Base-by-base conservation (phyloP, 1,139 yeast genomes). In the Taiozyma sp. region DNA sequence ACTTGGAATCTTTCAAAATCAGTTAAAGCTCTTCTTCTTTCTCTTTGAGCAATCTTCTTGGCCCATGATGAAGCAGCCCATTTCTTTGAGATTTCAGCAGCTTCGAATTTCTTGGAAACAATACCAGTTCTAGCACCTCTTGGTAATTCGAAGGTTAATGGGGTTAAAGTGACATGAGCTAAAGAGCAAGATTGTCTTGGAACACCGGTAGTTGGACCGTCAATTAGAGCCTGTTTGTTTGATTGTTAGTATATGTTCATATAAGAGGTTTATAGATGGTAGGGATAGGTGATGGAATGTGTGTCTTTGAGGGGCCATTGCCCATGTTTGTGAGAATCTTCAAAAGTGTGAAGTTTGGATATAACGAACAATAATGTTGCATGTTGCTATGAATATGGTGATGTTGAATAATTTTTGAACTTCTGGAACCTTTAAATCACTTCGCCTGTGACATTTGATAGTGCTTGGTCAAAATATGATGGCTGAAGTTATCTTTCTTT, bases 1-100 rank as follows among this genome's bases (percentile, higher is more conserved):
- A 92, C 99, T 84, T 93, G 97, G 97, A 93, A 93, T 86, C 99
- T 92, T 83, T 93, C 97, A 71, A 93, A 93, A 80, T 93, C 99
- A 67, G 93, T 74, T 75, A 95, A 87, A 73, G 86, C 80, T 69
- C 95, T 77, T 84, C 99, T 89, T 78, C 85, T 90, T 78, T 87
- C 84, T 78, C 87, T 90, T 76, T 88, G 86, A 72, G 96, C 97
- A 71, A 93, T 86, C 83, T 90, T 91, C 88, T 93, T 89, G 72
- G 98, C 97, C 97, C 97, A 91, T 55, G 96, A 73, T 65, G 98
- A 81, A 69, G 87, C 80, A 67, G 87, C 84, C 98, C 98, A 93
- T 79, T 92, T 88, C 72, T 84, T 80, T 67, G 84, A 87, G 67
- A 93, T 80, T 66, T 85, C 95, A 68, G 96, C 84, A 72, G 96